phyloP scores from a whole-genome alignment of 2,329 filamentous ascomycete genomes.

The Aureobasidium lini region DNA sequence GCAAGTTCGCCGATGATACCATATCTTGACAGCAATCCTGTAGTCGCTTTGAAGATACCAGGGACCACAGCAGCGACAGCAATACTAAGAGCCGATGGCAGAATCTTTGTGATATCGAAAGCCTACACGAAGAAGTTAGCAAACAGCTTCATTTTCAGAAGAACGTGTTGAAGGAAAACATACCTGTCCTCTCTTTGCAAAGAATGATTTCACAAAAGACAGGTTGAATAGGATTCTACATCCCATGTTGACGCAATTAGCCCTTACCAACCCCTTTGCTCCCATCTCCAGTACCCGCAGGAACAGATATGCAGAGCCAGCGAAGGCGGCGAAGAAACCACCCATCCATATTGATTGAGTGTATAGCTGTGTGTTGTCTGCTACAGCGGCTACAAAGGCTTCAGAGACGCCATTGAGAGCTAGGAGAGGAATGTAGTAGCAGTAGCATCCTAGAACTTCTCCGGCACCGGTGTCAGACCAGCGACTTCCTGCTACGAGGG shows the following conservation, averaged over 20 bases:
- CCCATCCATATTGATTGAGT: constrained; percentile 78
- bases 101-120: constrained; percentile 21
- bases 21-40: constrained; percentile 24
- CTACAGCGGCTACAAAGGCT: constrained; percentile 85
- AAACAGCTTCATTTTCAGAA: not conserved
- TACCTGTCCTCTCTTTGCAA: constrained; percentile 39
- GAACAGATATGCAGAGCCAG: constrained; percentile 64
- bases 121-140: constrained; percentile 15
- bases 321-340: constrained; percentile 70
- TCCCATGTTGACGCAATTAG: constrained; percentile 85
- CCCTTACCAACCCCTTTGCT: constrained; percentile 72
- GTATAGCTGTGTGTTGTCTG: constrained; percentile 66
- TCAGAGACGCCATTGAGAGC: constrained; percentile 88
- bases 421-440: constrained; percentile 87
- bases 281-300: constrained; percentile 63
- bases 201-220: constrained; percentile 61
- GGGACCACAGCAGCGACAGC: constrained; percentile 32
- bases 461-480: constrained; percentile 72
- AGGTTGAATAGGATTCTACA: constrained; percentile 77
- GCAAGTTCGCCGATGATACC: constrained; percentile 37
- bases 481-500: constrained; percentile 64
- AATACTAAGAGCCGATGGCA: constrained; percentile 29
- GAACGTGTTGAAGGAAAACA: not conserved
- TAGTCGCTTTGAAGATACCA: constrained; percentile 28
- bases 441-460: constrained; percentile 68